phyloP scores from a whole-genome alignment of 306 rosid species.

The Vicia sativa region DNA sequence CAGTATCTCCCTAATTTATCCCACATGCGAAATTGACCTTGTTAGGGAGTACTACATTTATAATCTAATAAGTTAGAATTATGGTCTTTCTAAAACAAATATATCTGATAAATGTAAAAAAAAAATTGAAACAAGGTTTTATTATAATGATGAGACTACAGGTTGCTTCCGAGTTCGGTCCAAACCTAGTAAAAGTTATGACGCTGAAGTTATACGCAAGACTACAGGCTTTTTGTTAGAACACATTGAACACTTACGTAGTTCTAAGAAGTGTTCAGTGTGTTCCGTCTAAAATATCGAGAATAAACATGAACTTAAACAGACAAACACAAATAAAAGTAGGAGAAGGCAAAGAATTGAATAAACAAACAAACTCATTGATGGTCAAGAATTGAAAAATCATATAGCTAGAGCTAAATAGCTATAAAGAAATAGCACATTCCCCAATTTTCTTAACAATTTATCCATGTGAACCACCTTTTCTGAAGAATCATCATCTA shows the following conservation, averaged over 20 bases:
- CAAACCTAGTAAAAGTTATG: constrained; percentile 47
- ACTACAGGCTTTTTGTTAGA: background rate
- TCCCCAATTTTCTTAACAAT: constrained; percentile 25
- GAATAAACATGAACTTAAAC: constrained; percentile 4
- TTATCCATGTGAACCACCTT: background rate
- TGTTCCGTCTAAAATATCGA: constrained; percentile 3
- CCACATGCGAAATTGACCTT: constrained; percentile 38
- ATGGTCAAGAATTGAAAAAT: background rate
- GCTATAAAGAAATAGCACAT: constrained; percentile 13
- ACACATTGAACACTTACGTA: background rate
- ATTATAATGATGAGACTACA: no score
- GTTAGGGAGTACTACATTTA: constrained; percentile 22
- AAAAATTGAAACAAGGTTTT: no score
- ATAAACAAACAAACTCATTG: background rate
- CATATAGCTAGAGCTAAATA: constrained; percentile 9
- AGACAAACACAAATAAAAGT: no score
- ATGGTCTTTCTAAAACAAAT: no score
- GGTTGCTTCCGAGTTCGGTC: constrained; percentile 48
- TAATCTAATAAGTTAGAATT: no score
- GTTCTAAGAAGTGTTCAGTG: background rate
- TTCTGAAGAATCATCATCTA: constrained; percentile 26
- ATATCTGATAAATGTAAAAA: no score
- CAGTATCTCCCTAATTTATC: constrained; percentile 22
- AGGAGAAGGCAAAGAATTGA: no score
- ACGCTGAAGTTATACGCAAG: background rate